Evolutionary conservation across 129 eudicot genomes (phyloP).

Genomic region (Chrysanthemum lavandulifolium): DNA sequence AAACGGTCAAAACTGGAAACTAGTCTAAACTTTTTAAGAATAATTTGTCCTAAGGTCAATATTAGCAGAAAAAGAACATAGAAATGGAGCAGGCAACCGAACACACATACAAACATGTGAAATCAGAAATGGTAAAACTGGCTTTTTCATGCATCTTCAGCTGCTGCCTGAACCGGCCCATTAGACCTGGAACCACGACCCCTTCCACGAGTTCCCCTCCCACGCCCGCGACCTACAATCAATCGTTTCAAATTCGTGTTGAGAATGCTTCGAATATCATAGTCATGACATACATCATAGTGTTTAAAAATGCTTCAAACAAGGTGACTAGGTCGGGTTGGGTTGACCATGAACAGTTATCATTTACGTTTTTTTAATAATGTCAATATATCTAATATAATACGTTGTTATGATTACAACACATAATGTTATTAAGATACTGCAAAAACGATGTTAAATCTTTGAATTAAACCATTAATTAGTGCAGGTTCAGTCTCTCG

Average conservation of each 20-base stretch:
- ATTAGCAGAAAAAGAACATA: background rate
- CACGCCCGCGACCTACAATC: slow-evolving; percentile 1
- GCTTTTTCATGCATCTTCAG: background rate
- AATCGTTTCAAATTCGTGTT: background rate
- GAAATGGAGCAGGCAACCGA: background rate
- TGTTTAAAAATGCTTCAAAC: too few species aligned
- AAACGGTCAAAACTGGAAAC: slow-evolving; percentile 1
- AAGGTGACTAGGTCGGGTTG: too few species aligned
- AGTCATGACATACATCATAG: too few species aligned
- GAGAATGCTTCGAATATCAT: too few species aligned
- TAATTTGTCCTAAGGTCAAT: slow-evolving; percentile 3
- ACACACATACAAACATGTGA: slow-evolving; percentile 1
- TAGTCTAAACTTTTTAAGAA: background rate
- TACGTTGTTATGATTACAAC: too few species aligned
- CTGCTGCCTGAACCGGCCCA: slow-evolving; percentile 3
- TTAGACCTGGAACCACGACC: slow-evolving; percentile 1
- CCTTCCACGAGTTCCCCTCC: background rate
- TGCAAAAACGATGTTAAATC: too few species aligned
- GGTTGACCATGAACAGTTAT: too few species aligned
- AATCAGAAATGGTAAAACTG: background rate
- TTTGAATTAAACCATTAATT: too few species aligned
- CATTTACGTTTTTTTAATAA: too few species aligned
- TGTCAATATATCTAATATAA: too few species aligned
- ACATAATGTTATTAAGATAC: too few species aligned
- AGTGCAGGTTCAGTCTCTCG: too few species aligned